Conservation (phyloP, 345 rosid genomes). For the Sapria himalayana region DNA sequence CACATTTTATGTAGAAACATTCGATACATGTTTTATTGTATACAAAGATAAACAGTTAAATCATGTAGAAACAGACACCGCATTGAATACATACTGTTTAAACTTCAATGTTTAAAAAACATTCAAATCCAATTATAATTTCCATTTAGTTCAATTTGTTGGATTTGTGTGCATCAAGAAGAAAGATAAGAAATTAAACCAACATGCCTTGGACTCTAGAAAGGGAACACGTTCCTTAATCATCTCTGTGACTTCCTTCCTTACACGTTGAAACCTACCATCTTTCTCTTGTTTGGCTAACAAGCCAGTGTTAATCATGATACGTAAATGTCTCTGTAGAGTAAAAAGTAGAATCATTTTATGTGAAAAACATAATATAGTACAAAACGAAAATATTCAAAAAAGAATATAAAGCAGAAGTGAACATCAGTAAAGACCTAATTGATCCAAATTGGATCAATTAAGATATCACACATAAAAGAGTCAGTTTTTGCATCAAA, state of each 20-base stretch:
- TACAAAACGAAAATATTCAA: not conserved
- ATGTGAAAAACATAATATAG: not conserved
- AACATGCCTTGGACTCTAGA: conserved; percentile 43
- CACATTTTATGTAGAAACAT: too few relatives aligned
- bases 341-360: conserved; percentile 6
- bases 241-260: conserved; percentile 71
- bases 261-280: conserved; percentile 51
- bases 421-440: not conserved
- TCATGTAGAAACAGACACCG: too few relatives aligned
- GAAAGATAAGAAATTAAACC: conserved; percentile 3
- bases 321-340: conserved; percentile 66
- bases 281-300: conserved; percentile 72
- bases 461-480: not conserved
- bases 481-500: too few relatives aligned
- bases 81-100: too few relatives aligned
- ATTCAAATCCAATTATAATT: too few relatives aligned
- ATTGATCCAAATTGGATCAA: not conserved
- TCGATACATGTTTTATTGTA: too few relatives aligned
- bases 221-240: conserved; percentile 28
- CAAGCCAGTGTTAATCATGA: conserved; percentile 46
- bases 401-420: not conserved
- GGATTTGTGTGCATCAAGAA: too few relatives aligned
- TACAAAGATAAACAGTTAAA: too few relatives aligned
- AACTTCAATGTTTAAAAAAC: too few relatives aligned
- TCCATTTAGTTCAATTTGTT: too few relatives aligned